A percentile compares a stretch with the other conserved stretches of the same genome.
Conservation (phyloP, 2,329 filamentous ascomycete species). For the Fusarium sp. region DNA sequence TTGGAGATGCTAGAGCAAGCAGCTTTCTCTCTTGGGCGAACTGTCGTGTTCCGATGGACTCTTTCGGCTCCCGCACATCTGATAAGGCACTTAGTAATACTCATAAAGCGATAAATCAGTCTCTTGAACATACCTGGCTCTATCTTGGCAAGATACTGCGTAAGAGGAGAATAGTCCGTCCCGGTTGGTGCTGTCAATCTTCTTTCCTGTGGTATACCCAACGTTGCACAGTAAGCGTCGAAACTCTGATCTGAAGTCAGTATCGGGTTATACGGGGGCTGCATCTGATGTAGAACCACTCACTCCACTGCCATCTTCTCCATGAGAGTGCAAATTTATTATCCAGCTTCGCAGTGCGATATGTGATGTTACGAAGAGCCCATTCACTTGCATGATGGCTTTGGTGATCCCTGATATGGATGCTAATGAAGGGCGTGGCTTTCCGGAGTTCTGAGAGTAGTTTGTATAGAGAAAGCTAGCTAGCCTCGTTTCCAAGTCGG, state of each 20-base stretch:
- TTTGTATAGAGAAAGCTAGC: neutral
- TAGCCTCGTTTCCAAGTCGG: neutral
- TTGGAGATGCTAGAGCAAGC: neutral
- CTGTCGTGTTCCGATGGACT: rapidly evolving
- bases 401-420: neutral
- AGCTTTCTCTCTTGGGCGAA: neutral
- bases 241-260: rapidly evolving
- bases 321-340: neutral
- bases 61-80: neutral
- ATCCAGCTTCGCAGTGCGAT: neutral
- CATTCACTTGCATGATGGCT: neutral
- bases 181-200: neutral
- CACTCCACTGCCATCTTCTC: neutral
- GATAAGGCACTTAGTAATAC: neutral
- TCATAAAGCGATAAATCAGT: rapidly evolving
- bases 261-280: rapidly evolving
- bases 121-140: neutral
- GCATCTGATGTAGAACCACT: rapidly evolving
- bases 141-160: neutral
- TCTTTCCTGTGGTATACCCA: neutral
- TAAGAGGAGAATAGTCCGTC: neutral
- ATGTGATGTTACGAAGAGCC: neutral
- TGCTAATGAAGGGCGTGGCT: rapidly evolving
- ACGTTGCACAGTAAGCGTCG: neutral
- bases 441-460: rapidly evolving